Evolutionary conservation across 257 asterid species (phyloP).

Genomic region (Linaria vulgaris): DNA sequence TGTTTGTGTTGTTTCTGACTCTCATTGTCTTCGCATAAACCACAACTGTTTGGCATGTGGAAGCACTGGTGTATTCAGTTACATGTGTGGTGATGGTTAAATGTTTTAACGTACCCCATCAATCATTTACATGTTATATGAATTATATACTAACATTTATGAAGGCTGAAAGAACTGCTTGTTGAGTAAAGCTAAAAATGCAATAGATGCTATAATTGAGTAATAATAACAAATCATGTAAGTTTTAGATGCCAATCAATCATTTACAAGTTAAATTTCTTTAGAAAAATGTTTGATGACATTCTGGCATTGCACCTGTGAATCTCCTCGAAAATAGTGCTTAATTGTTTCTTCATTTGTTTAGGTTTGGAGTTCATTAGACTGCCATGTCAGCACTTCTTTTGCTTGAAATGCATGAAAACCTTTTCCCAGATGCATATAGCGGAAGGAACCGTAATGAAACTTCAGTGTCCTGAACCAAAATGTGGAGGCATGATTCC

Average conservation of each 20-base stretch:
- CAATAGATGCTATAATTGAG: not conserved
- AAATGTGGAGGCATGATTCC: constrained; percentile 90
- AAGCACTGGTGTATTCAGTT: no score
- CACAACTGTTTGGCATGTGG: not conserved
- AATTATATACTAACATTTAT: no score
- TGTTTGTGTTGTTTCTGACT: no score
- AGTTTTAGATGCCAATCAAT: not conserved
- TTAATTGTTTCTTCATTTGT: constrained; percentile 20
- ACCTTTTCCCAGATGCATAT: constrained; percentile 67
- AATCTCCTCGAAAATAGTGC: not conserved
- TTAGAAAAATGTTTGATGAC: not conserved
- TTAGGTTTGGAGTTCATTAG: constrained; percentile 78
- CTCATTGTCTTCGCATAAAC: not conserved
- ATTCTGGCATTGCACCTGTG: not conserved
- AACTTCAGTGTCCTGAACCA: constrained; percentile 72
- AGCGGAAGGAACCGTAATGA: constrained; percentile 71
- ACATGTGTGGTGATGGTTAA: no score
- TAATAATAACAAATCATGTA: not conserved
- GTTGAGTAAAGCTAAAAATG: not conserved
- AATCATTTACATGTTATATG: no score
- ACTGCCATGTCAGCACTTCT: constrained; percentile 83
- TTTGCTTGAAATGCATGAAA: constrained; percentile 75
- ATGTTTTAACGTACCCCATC: no score
- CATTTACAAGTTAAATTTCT: not conserved
- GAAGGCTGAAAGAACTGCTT: no score